Conservation (phyloP, 1,284 basidiomycete species). For the Leccinum subfulvum region DNA sequence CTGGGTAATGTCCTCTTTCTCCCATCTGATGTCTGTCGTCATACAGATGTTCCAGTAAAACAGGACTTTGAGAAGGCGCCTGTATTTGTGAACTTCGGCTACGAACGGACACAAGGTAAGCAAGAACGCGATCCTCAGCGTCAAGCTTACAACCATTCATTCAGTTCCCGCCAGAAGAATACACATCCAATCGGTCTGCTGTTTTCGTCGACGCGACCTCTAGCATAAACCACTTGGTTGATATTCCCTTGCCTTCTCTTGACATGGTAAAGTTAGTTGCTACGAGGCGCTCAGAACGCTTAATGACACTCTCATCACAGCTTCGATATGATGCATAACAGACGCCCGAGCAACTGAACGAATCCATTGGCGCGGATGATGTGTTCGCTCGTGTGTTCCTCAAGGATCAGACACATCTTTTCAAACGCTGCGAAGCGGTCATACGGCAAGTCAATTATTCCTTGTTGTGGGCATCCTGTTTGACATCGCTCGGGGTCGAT, state of each 20-base stretch:
- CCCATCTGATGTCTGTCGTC: slow-evolving; percentile 3
- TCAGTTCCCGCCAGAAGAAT: slow-evolving; percentile 59
- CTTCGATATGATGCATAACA: slow-evolving; percentile 73
- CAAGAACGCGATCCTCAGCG: slow-evolving; percentile 6
- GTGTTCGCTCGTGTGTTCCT: slow-evolving; percentile 78
- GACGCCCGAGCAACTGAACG: slow-evolving; percentile 65
- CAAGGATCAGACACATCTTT: slow-evolving; percentile 61
- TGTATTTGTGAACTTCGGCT: slow-evolving; percentile 57
- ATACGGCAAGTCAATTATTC: slow-evolving; percentile 46
- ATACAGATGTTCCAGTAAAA: slow-evolving; percentile 47
- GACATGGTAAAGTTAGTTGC: slow-evolving; percentile 49
- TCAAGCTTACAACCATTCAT: slow-evolving; percentile 6
- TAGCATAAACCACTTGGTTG: slow-evolving; percentile 77
- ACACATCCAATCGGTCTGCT: slow-evolving; percentile 45
- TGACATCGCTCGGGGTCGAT: slow-evolving; percentile 51
- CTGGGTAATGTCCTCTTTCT: slow-evolving; percentile 48
- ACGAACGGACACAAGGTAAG: slow-evolving; percentile 49
- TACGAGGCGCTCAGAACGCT: neutral
- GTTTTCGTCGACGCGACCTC: slow-evolving; percentile 84
- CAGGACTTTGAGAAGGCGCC: slow-evolving; percentile 67
- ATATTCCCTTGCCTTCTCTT: slow-evolving; percentile 69
- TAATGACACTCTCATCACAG: slow-evolving; percentile 39
- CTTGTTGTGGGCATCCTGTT: neutral
- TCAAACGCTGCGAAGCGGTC: slow-evolving; percentile 65
- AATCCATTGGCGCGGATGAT: slow-evolving; percentile 47